A percentile compares a stretch with the other conserved stretches of the same genome.
Conservation (phyloP, 2,329 filamentous ascomycete genomes). For the Calonectria pseudoreteaudii region DNA sequence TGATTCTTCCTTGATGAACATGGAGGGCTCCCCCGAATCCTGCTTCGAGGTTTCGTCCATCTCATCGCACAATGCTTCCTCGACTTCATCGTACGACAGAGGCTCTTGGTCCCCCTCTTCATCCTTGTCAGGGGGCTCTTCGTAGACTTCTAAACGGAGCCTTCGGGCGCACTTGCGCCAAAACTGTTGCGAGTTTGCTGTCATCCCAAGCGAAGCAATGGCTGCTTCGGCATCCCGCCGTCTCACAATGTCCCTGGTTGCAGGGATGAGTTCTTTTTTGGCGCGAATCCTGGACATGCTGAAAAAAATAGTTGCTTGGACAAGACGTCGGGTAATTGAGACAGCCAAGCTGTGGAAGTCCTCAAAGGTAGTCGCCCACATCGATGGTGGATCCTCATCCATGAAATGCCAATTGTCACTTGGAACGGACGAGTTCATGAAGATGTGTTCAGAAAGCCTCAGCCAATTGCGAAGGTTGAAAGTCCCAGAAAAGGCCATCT, state of each 20-base stretch:
- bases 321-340: conserved; percentile 76
- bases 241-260: conserved; percentile 50
- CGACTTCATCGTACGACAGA: conserved; percentile 35
- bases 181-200: conserved; percentile 51
- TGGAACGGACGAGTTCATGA: conserved; percentile 77
- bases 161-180: conserved; percentile 64
- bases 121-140: conserved; percentile 45
- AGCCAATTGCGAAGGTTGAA: conserved; percentile 73
- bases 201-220: conserved; percentile 58
- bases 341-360: conserved; percentile 79
- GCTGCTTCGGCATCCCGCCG: conserved; percentile 63
- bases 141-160: conserved; percentile 60
- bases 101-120: conserved; percentile 38
- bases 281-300: conserved; percentile 76
- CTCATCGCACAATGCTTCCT: conserved; percentile 20
- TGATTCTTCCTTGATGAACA: neutral
- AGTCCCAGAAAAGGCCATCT: conserved; percentile 64
- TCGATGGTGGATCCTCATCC: conserved; percentile 72
- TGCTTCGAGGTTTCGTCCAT: conserved; percentile 27
- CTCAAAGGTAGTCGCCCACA: conserved; percentile 80
- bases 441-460: conserved; percentile 72
- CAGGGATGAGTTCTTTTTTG: conserved; percentile 48
- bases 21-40: neutral
- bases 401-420: conserved; percentile 77
- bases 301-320: conserved; percentile 77